Conservation (phyloP, 1,139 yeast species). For the Protomyces gravidus region DNA sequence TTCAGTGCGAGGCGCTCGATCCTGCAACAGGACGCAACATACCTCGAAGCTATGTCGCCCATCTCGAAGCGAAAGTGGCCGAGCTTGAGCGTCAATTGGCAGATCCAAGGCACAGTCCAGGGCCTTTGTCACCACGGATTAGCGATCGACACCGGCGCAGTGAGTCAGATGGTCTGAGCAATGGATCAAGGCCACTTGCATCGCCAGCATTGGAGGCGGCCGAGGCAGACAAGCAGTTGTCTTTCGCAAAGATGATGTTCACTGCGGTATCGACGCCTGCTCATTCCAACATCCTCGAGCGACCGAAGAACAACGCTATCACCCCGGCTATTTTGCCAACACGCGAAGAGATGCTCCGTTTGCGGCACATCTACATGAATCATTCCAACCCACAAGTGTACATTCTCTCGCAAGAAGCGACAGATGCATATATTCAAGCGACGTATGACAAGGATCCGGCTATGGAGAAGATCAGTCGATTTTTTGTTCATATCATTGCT, state of each 20-base stretch:
- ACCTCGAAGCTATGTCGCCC: constrained; percentile 69
- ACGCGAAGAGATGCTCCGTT: constrained; percentile 62
- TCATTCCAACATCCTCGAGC: constrained; percentile 36
- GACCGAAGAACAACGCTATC: constrained; percentile 33
- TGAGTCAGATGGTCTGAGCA: constrained; percentile 36
- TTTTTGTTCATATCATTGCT: constrained; percentile 67
- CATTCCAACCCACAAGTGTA: constrained; percentile 53
- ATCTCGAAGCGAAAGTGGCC: constrained; percentile 62
- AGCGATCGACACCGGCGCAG: constrained; percentile 35
- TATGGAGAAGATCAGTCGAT: constrained; percentile 48
- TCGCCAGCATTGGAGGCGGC: constrained; percentile 51
- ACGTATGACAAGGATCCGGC: constrained; percentile 64
- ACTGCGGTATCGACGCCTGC: constrained; percentile 34
- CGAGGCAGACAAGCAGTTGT: constrained; percentile 45
- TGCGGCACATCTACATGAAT: constrained; percentile 65
- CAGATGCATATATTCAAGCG: constrained; percentile 51
- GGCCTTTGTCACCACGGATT: not conserved
- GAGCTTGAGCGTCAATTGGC: constrained; percentile 52
- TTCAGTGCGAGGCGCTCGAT: constrained; percentile 67
- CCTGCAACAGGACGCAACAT: constrained; percentile 84
- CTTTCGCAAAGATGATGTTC: constrained; percentile 28
- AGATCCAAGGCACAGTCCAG: constrained; percentile 33
- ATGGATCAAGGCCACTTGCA: constrained; percentile 30
- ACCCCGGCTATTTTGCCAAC: constrained; percentile 61
- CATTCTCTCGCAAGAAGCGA: constrained; percentile 64